Percentiles rank a stretch among this genome's conserved stretches.
Evolutionary conservation across 495 filamentous ascomycete genomes (phyloP).

Genomic region (Lindgomyces ingoldianus): DNA sequence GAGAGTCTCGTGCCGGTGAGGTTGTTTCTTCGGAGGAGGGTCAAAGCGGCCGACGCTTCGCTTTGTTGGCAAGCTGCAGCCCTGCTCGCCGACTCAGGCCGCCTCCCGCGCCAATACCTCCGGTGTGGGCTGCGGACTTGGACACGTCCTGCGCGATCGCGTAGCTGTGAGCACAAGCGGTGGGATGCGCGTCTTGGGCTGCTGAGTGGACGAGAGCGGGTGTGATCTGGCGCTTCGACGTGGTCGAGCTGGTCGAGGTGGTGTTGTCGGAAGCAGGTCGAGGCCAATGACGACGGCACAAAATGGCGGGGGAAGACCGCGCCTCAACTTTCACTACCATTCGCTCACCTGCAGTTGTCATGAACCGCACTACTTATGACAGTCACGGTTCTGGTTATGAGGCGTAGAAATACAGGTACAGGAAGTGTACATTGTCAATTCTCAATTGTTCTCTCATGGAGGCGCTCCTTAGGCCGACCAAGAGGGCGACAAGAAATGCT

Average conservation of each 20-base stretch:
- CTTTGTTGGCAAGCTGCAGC: constrained; percentile 24
- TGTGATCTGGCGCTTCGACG: constrained; percentile 22
- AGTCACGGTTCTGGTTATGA: neutral
- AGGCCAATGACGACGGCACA: constrained; percentile 23
- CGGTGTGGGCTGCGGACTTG: neutral
- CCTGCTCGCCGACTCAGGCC: neutral
- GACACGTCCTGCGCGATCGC: constrained; percentile 4
- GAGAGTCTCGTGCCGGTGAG: neutral
- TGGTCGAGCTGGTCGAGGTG: constrained; percentile 11
- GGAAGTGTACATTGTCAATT: neutral
- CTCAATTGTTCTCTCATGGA: neutral
- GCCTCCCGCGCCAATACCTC: constrained; percentile 1
- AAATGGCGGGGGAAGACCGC: neutral
- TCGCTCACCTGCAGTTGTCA: too few species aligned
- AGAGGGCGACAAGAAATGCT: neutral
- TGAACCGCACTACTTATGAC: neutral
- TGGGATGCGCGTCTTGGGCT: constrained; percentile 10
- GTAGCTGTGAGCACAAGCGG: constrained; percentile 4
- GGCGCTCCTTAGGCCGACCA: neutral
- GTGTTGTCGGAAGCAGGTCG: constrained; percentile 9
- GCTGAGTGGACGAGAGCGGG: constrained; percentile 4
- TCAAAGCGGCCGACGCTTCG: constrained; percentile 2
- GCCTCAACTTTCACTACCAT: neutral
- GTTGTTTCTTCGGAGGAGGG: neutral
- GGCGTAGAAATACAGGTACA: neutral